Evolutionary conservation across 495 filamentous ascomycete genomes (phyloP), one percentile per base, ranked within the genome.

Genomic region (Lineolata rhizophorae): DNA sequence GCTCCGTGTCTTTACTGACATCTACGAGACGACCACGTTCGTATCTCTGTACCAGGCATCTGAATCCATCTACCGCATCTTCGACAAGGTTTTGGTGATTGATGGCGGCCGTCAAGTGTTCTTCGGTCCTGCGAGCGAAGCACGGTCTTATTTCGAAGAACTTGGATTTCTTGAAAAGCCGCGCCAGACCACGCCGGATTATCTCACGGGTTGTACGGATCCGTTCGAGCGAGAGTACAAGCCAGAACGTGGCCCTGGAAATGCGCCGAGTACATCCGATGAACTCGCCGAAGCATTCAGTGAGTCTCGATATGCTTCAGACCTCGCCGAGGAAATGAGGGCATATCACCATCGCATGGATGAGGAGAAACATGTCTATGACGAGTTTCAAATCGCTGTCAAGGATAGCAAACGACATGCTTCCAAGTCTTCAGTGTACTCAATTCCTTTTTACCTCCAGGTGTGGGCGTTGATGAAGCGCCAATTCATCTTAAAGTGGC

Each of bases 21-120:
- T 84, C 30, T 79, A 80, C 60, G 64, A 77, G 43, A 76, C 67
- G 0, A 74, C 70, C 17, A 83, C 76, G 0, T 81, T 83, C 30
- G 78, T 81, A 3, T 78, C 74, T 0, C 56, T 85, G 1, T 90
- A 85, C 42, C 80, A 90, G 43, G 80, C 80, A 0, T 73, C 68
- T 2, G 77, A 91, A 49, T 76, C 66, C 39, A 90, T 90, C 31
- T 91, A 85, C 52, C 63, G 61, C 18, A 67, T 73, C 29, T 93
- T 93, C 40, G 82, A 93, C 54, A 90, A 87, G 43, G 77, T 87
- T 4, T 50, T 85, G 18, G 72, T 90, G 12, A 76, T 92, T 30
- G 75, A 90, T 36, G 61, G 64, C 18, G 83, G 83, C 11, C 65
- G 58, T 10, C 65, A 85, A 46, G 73, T 87, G 2, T 91, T 75